Evolutionary conservation across 306 rosid genomes (phyloP).

Genomic region (Inga leiocalycina): DNA sequence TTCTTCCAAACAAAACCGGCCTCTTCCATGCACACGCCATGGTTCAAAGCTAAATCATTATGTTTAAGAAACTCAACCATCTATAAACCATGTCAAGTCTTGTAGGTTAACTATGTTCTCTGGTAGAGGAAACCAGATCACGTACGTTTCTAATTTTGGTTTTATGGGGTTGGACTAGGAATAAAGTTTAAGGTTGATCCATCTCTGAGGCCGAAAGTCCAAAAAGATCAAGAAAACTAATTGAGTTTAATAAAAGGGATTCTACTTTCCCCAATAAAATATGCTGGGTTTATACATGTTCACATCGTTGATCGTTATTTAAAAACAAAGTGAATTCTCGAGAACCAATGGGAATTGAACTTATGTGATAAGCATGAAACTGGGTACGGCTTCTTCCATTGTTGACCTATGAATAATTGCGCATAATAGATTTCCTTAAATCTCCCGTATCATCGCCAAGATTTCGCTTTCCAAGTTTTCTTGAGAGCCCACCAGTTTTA

Average conservation of each 20-base stretch:
- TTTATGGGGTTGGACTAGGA: not conserved
- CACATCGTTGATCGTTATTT: not conserved
- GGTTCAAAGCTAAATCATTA: too few species aligned
- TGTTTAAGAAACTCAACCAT: too few species aligned
- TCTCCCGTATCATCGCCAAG: conserved; percentile 30
- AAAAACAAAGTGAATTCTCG: not conserved
- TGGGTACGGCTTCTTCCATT: not conserved
- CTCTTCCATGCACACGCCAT: too few species aligned
- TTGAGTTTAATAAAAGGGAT: conserved; percentile 23
- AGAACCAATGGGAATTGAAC: conserved; percentile 16
- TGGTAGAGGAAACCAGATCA: conserved; percentile 35
- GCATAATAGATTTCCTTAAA: not conserved
- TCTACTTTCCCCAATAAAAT: conserved; percentile 6
- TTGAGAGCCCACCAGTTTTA: not conserved
- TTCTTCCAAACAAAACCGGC: too few species aligned
- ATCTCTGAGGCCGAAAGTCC: conserved; percentile 39
- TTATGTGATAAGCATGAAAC: conserved; percentile 31
- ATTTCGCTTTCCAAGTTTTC: conserved; percentile 25
- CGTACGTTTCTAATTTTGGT: conserved; percentile 32
- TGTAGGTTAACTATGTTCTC: not conserved
- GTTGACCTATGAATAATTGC: conserved; percentile 5
- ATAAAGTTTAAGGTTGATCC: conserved; percentile 21
- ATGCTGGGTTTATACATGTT: conserved; percentile 2
- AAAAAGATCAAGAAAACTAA: not conserved
- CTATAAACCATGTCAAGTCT: too few species aligned